A percentile compares a stretch with the other conserved stretches of the same genome.
Conservation (phyloP, 805 yeast species). For the Yarrowia yakushimensis region DNA sequence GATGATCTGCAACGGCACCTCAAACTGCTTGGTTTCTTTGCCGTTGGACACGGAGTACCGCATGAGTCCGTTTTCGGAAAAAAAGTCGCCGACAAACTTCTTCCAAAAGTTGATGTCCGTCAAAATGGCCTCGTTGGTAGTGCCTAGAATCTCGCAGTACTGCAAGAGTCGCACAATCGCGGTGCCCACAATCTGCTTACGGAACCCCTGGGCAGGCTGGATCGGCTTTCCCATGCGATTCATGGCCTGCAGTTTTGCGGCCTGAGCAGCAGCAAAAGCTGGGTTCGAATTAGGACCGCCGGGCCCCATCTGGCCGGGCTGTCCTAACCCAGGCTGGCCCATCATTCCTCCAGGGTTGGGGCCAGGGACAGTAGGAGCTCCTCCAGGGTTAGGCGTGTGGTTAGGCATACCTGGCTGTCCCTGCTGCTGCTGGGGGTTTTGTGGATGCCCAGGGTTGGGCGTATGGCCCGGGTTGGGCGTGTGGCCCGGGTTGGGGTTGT, state of each 20-base stretch:
- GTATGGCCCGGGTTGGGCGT: neutral
- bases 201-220: constrained; percentile 33
- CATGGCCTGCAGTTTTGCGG: constrained; percentile 22
- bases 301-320: neutral
- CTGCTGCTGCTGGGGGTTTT: neutral
- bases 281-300: constrained; percentile 14
- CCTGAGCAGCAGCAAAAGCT: constrained; percentile 17
- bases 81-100: constrained; percentile 48
- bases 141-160: constrained; percentile 47
- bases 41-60: constrained; percentile 46
- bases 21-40: constrained; percentile 54
- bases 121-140: constrained; percentile 44
- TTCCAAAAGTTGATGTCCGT: constrained; percentile 49
- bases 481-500: neutral
- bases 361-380: no score
- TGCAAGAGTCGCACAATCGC: constrained; percentile 52
- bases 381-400: neutral
- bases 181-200: constrained; percentile 42
- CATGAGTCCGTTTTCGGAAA: constrained; percentile 50
- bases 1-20: constrained; percentile 59
- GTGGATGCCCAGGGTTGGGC: neutral
- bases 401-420: neutral
- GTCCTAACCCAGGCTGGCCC: neutral
- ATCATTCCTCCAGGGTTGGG: constrained; percentile 1
- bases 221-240: constrained; percentile 23